A percentile compares a stretch with the other conserved stretches of the same genome.
Conservation (phyloP, 306 rosid species). For the Dryas octopetala region DNA sequence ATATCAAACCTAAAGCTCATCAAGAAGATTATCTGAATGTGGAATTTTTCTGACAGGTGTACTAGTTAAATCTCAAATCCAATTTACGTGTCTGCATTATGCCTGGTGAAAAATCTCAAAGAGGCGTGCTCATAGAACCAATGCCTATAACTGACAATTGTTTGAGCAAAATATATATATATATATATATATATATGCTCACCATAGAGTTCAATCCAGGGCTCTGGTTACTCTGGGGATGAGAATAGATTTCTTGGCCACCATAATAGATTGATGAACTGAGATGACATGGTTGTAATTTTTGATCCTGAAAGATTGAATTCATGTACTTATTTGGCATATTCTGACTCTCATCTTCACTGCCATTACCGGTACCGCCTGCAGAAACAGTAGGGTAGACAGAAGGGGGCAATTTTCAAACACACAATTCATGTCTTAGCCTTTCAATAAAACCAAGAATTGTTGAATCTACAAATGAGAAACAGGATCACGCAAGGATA, state of each 20-base stretch:
- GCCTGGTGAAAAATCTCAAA: too few species aligned
- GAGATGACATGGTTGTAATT: slow-evolving; percentile 78
- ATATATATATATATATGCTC: slow-evolving; percentile 14
- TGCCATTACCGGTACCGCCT: slow-evolving; percentile 44
- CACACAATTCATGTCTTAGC: background rate
- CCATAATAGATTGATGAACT: slow-evolving; percentile 94
- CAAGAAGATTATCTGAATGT: too few species aligned
- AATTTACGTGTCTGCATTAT: too few species aligned
- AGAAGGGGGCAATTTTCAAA: background rate
- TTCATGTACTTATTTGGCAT: slow-evolving; percentile 42
- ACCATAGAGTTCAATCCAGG: slow-evolving; percentile 43
- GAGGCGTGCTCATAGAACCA: too few species aligned
- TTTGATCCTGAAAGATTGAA: slow-evolving; percentile 64
- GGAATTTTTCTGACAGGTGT: too few species aligned
- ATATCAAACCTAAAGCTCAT: too few species aligned
- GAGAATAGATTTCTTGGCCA: slow-evolving; percentile 74
- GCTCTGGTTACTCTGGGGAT: slow-evolving; percentile 47
- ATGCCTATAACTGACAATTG: background rate
- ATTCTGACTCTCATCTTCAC: slow-evolving; percentile 43
- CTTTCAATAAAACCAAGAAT: background rate
- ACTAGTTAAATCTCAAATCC: too few species aligned
- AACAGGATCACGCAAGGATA: background rate
- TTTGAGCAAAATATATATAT: background rate
- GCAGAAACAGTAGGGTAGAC: slow-evolving; percentile 17
- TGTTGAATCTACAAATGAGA: background rate